Evolutionary conservation across 2,329 filamentous ascomycete species (phyloP).

Genomic region (Colletotrichum karsti): DNA sequence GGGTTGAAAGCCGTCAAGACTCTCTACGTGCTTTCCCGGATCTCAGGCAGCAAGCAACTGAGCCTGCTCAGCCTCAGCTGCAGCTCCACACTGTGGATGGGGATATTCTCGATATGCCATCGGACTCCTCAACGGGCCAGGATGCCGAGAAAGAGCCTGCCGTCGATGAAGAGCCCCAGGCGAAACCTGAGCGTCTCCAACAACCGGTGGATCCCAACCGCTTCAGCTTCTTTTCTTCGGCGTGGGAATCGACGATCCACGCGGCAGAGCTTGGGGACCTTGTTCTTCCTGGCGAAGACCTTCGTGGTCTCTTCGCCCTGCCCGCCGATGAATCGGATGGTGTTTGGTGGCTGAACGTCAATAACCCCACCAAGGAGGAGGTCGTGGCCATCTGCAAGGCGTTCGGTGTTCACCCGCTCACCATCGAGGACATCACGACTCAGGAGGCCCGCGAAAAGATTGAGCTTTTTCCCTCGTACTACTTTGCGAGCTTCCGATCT

Average conservation of each 20-base stretch:
- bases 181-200: slow-evolving; percentile 30
- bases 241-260: slow-evolving; percentile 92
- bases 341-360: slow-evolving; percentile 99
- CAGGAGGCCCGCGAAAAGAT: slow-evolving; percentile 98
- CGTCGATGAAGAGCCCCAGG: slow-evolving; percentile 43
- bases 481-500: slow-evolving; percentile 96
- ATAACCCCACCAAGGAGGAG: slow-evolving; percentile 89
- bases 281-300: slow-evolving; percentile 87
- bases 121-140: slow-evolving; percentile 48
- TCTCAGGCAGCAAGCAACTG: slow-evolving; percentile 55
- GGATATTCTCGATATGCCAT: slow-evolving; percentile 64
- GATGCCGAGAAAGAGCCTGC: slow-evolving; percentile 54
- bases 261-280: slow-evolving; percentile 88
- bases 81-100: slow-evolving; percentile 62
- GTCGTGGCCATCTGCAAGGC: slow-evolving; percentile 89
- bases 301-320: slow-evolving; percentile 83
- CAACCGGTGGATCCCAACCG: slow-evolving; percentile 72
- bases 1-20: slow-evolving; percentile 58
- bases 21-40: slow-evolving; percentile 67
- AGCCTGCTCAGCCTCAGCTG: slow-evolving; percentile 34
- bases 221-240: slow-evolving; percentile 97
- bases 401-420: slow-evolving; percentile 94
- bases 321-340: slow-evolving; percentile 73
- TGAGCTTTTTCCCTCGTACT: slow-evolving; percentile 96
- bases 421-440: slow-evolving; percentile 93